Evolutionary conservation across 306 rosid species (phyloP).

Genomic region (Cucumis cinereus): DNA sequence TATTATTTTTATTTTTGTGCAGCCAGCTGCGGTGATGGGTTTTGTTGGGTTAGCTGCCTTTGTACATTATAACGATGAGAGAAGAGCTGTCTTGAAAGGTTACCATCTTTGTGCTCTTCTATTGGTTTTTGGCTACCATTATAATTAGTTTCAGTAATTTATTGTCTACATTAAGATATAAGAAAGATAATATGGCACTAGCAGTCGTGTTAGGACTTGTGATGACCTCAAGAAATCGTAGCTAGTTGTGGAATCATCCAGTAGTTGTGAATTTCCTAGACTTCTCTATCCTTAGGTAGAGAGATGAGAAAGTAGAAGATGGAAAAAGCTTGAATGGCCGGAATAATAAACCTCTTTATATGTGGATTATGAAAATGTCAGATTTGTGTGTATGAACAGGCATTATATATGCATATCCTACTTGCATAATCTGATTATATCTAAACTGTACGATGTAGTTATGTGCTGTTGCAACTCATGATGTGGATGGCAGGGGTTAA

Average conservation of each 20-base stretch:
- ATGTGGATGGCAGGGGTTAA: neutral
- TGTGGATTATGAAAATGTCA: neutral
- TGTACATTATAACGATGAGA: slow-evolving; percentile 69
- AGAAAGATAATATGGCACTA: neutral
- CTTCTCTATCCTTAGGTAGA: neutral
- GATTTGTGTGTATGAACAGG: neutral
- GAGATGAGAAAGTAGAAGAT: neutral
- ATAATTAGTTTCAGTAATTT: neutral
- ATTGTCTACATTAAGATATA: neutral
- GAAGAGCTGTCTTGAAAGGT: slow-evolving; percentile 73
- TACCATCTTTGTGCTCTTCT: neutral
- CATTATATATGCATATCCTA: neutral
- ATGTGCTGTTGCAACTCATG: neutral
- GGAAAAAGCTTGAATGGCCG: neutral
- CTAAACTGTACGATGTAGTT: neutral
- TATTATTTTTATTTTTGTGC: slow-evolving; percentile 9
- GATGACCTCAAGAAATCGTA: neutral
- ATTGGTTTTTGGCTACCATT: neutral
- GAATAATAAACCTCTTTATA: neutral
- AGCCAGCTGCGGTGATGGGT: slow-evolving; percentile 58
- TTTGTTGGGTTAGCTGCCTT: slow-evolving; percentile 60
- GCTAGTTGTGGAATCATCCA: neutral
- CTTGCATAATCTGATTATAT: neutral
- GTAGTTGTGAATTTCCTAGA: neutral
- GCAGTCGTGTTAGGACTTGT: neutral